phyloP scores from a whole-genome alignment of 768 basidiomycete genomes.

The Leccinum sublutescens region DNA sequence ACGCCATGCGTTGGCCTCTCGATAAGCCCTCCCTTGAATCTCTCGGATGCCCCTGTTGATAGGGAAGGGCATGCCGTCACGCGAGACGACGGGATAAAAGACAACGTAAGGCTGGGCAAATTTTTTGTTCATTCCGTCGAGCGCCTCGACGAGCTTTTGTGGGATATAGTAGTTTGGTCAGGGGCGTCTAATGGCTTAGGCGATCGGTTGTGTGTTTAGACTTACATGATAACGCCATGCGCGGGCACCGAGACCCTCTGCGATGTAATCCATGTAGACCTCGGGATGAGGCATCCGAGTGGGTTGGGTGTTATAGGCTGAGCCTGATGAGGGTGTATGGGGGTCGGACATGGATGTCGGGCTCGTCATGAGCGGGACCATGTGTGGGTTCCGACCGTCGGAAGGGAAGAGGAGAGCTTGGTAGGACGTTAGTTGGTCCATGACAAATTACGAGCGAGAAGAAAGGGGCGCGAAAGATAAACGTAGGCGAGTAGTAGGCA shows the following conservation, averaged over 20 bases:
- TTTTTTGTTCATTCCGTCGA: conserved; percentile 78
- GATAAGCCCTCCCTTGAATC: conserved; percentile 62
- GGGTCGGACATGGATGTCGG: conserved; percentile 42
- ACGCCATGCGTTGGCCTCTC: conserved; percentile 69
- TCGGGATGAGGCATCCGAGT: conserved; percentile 79
- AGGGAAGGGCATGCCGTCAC: conserved; percentile 81
- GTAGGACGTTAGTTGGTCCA: conserved; percentile 65
- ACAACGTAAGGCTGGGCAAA: conserved; percentile 79
- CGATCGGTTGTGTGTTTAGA: conserved; percentile 12
- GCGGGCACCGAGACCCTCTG: conserved; percentile 63
- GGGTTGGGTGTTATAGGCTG: conserved; percentile 40
- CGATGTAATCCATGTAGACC: conserved; percentile 83
- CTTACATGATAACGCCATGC: conserved; percentile 74
- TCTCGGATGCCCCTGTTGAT: conserved; percentile 74
- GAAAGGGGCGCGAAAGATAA: conserved; percentile 17
- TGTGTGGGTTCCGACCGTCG: conserved; percentile 70
- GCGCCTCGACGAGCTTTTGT: conserved; percentile 62
- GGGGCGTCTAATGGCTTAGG: conserved; percentile 15
- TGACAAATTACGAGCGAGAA: conserved; percentile 29
- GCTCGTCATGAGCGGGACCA: conserved; percentile 77
- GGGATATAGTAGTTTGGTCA: conserved; percentile 6
- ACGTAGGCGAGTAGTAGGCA: conserved; percentile 11
- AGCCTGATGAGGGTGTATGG: conserved; percentile 32
- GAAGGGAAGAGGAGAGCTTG: conserved; percentile 77
- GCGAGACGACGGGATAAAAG: conserved; percentile 73